A percentile compares a stretch with the other conserved stretches of the same genome.
Conservation (phyloP, 768 basidiomycete genomes). For the Hygrocybe coccinea region DNA sequence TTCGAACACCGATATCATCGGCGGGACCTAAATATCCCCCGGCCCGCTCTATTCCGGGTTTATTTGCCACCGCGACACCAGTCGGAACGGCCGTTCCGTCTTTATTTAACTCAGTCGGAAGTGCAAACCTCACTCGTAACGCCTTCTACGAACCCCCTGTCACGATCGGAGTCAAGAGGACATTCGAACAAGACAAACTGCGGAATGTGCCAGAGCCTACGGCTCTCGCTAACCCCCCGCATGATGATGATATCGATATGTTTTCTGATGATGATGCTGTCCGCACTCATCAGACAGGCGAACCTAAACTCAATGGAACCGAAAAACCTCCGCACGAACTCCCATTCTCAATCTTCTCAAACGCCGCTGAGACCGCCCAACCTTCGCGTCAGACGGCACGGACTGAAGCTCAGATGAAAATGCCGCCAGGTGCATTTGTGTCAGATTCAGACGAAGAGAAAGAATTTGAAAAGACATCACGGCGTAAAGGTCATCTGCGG, state of each 20-base stretch:
- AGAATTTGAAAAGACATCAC: constrained; percentile 20
- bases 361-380: constrained; percentile 14
- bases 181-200: constrained; percentile 22
- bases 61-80: neutral
- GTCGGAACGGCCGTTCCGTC: neutral
- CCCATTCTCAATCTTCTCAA: constrained; percentile 30
- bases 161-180: constrained; percentile 32
- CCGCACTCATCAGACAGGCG: constrained; percentile 14
- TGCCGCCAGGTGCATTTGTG: constrained; percentile 43
- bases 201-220: constrained; percentile 1
- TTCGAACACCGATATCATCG: constrained; percentile 6
- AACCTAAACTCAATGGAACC: constrained; percentile 13
- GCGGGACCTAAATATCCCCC: constrained; percentile 3
- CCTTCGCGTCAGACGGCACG: constrained; percentile 6
- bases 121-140: constrained; percentile 51
- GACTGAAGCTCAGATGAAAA: constrained; percentile 17
- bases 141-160: constrained; percentile 62
- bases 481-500: constrained; percentile 18
- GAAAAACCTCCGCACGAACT: constrained; percentile 18
- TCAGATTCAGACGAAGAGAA: constrained; percentile 28
- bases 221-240: constrained; percentile 5
- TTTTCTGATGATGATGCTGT: constrained; percentile 18
- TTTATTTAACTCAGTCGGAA: constrained; percentile 26
- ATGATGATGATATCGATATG: constrained; percentile 17
- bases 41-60: neutral